phyloP scores from a whole-genome alignment of 202 grass and related monocot species.

The Panicum virgatum region DNA sequence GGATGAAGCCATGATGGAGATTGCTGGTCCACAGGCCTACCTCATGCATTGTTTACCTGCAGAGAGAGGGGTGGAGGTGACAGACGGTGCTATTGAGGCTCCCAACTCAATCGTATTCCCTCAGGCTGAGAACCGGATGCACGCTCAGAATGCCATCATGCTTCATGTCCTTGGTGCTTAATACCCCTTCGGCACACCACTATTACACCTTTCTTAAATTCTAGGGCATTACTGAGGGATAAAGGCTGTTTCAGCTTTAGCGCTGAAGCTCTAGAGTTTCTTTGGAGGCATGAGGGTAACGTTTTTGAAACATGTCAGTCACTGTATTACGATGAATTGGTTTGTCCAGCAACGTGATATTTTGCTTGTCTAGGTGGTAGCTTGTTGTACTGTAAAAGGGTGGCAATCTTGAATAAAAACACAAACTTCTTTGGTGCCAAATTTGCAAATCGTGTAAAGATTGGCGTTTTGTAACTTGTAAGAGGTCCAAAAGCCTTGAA shows the following conservation, averaged over 20 bases:
- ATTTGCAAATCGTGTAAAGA: background rate
- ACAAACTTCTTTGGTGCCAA: background rate
- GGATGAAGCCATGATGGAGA: slow-evolving; percentile 92
- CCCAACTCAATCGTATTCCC: slow-evolving; percentile 92
- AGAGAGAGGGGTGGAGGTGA: slow-evolving; percentile 91
- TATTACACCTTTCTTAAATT: too few relatives aligned
- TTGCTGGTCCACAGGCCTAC: slow-evolving; percentile 80
- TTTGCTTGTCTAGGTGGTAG: background rate
- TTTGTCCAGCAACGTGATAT: background rate
- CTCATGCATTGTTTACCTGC: slow-evolving; percentile 98
- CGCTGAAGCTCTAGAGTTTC: background rate
- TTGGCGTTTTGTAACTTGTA: background rate
- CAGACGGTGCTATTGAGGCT: slow-evolving; percentile 78
- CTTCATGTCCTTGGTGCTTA: slow-evolving; percentile 78
- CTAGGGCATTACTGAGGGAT: background rate
- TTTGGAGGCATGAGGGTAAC: background rate
- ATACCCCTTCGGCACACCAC: background rate
- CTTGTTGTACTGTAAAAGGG: slow-evolving; percentile 23
- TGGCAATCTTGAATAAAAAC: slow-evolving; percentile 42
- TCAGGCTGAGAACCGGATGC: slow-evolving; percentile 95
- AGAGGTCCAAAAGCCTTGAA: background rate
- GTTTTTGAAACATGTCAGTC: slow-evolving; percentile 1
- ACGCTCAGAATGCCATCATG: slow-evolving; percentile 95
- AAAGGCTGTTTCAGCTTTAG: slow-evolving; percentile 13
- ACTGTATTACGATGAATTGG: slow-evolving; percentile 13